These are phyloP conservation scores for Citeromyces matritensis DNA, from an alignment of 805 yeast species.

Conservation along the genomic window DNA sequence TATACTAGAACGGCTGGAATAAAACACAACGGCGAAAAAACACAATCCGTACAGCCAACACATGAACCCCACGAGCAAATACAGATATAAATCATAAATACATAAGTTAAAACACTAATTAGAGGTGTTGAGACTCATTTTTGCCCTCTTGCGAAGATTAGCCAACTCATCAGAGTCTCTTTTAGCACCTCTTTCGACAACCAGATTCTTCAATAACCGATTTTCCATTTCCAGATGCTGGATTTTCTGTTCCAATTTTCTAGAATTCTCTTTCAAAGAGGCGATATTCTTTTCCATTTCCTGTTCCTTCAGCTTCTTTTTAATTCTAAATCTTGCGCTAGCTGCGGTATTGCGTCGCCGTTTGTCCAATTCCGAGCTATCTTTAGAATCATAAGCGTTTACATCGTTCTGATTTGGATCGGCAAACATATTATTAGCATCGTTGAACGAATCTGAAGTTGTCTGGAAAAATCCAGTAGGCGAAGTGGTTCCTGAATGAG, in stretches of 20 bases:
- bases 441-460: not conserved
- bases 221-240: slow-evolving; percentile 90
- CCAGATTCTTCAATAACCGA: slow-evolving; percentile 65
- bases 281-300: slow-evolving; percentile 70
- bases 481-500: not conserved
- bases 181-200: slow-evolving; percentile 62
- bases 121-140: slow-evolving; percentile 5
- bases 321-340: slow-evolving; percentile 82
- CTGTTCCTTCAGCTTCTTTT: slow-evolving; percentile 85
- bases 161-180: slow-evolving; percentile 38
- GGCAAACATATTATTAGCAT: not conserved
- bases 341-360: slow-evolving; percentile 88
- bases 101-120: slow-evolving; percentile 4
- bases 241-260: slow-evolving; percentile 53
- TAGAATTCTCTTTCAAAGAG: slow-evolving; percentile 56
- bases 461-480: not conserved
- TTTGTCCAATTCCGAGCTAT: slow-evolving; percentile 44
- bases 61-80: no score
- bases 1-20: slow-evolving; percentile 1
- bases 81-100: no score
- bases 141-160: slow-evolving; percentile 30
- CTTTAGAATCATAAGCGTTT: slow-evolving; percentile 1
- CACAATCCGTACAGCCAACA: no score
- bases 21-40: no score
- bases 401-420: not conserved